Evolutionary conservation across 169 alveolate species (phyloP).

Genomic region (Plasmodium fragile): DNA sequence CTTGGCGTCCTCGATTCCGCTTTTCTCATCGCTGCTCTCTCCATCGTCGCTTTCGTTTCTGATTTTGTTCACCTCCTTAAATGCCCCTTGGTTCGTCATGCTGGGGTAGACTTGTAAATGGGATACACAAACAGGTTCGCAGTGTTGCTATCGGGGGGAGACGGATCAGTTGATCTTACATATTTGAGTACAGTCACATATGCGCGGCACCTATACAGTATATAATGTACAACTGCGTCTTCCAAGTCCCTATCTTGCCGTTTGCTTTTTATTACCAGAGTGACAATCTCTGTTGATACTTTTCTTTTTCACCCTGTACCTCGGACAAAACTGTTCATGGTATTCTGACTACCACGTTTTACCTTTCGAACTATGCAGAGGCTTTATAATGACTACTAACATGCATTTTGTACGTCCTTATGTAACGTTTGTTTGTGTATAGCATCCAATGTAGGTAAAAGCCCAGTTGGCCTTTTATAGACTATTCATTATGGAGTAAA

Average conservation of each 20-base stretch:
- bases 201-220: neutral
- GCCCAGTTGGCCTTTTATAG: too few species aligned
- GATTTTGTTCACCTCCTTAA: slow-evolving; percentile 60
- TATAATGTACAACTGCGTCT: neutral
- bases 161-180: neutral
- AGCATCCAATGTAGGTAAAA: neutral
- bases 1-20: slow-evolving; percentile 30
- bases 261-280: neutral
- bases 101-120: neutral
- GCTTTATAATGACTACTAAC: neutral
- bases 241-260: too few species aligned
- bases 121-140: neutral
- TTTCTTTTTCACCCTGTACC: neutral
- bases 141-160: neutral
- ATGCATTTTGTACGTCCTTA: neutral
- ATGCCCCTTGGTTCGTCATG: slow-evolving; percentile 15
- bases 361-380: neutral
- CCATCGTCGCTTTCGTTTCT: slow-evolving; percentile 35
- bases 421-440: neutral
- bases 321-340: neutral
- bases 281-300: neutral
- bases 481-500: neutral
- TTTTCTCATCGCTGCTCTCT: slow-evolving; percentile 22
- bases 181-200: neutral
- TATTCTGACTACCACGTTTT: neutral